Evolutionary conservation across 2,329 filamentous ascomycete species (phyloP).

Genomic region (Zopfia rhizophila): DNA sequence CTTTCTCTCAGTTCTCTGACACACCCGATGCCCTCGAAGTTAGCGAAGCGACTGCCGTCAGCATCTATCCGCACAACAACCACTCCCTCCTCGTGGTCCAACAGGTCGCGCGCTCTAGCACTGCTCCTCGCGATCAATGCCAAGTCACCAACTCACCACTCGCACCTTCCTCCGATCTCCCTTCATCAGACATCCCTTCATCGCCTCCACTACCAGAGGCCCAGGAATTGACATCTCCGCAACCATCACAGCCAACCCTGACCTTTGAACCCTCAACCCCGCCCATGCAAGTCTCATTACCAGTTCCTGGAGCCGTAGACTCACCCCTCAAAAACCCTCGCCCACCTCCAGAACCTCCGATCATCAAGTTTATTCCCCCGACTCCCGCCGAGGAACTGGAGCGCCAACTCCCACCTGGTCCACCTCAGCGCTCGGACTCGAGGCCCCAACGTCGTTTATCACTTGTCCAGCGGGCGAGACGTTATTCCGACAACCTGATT

Average conservation of each 20-base stretch:
- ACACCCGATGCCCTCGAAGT: slow-evolving; percentile 67
- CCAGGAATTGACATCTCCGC: slow-evolving; percentile 10
- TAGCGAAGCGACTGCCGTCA: slow-evolving; percentile 69
- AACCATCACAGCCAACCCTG: slow-evolving; percentile 36
- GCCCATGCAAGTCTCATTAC: slow-evolving; percentile 41
- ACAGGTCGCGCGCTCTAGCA: slow-evolving; percentile 51
- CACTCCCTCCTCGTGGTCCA: slow-evolving; percentile 72
- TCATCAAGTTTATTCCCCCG: slow-evolving; percentile 65
- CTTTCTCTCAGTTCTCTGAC: slow-evolving; percentile 58
- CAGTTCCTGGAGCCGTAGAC: slow-evolving; percentile 53
- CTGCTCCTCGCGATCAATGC: slow-evolving; percentile 29
- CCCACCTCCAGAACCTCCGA: slow-evolving; percentile 66
- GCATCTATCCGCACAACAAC: slow-evolving; percentile 71
- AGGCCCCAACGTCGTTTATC: slow-evolving; percentile 51
- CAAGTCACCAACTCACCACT: slow-evolving; percentile 28
- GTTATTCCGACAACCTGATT: slow-evolving; percentile 58
- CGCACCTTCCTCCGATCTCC: slow-evolving; percentile 28
- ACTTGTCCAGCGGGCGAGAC: slow-evolving; percentile 56
- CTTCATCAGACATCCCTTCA: slow-evolving; percentile 30
- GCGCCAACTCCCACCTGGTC: slow-evolving; percentile 47
- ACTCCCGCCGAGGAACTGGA: slow-evolving; percentile 62
- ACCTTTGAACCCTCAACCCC: slow-evolving; percentile 50
- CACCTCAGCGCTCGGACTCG: slow-evolving; percentile 44
- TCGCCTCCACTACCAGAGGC: slow-evolving; percentile 40
- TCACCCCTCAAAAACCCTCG: slow-evolving; percentile 70